phyloP scores from a whole-genome alignment of 352 stramenopile species.

The Pythium aristosporum region DNA sequence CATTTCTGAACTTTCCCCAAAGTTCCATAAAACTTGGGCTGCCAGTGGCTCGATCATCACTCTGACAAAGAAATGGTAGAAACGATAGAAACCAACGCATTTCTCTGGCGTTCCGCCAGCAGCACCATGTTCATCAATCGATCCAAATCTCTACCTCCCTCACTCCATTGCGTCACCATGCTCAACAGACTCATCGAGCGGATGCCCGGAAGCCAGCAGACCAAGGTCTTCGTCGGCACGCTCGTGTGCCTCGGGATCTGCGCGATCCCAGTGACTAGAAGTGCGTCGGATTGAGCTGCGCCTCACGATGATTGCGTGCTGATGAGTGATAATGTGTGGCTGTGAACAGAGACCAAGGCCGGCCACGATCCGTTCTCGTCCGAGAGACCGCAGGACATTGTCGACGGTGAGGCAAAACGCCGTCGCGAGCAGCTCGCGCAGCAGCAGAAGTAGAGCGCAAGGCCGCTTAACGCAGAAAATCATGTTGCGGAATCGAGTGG shows the following conservation, averaged over 20 bases:
- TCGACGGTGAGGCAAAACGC: constrained; percentile 65
- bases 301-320: background rate
- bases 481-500: too few species aligned
- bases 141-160: background rate
- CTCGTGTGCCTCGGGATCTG: constrained; percentile 70
- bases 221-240: constrained; percentile 74
- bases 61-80: constrained; percentile 10
- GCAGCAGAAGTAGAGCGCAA: constrained; percentile 27
- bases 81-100: constrained; percentile 1
- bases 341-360: constrained; percentile 61
- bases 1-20: background rate
- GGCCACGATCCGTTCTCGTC: constrained; percentile 86
- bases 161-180: constrained; percentile 30
- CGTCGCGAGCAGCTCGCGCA: constrained; percentile 69
- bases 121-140: constrained; percentile 14
- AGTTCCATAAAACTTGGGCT: background rate
- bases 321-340: background rate
- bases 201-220: constrained; percentile 61
- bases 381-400: constrained; percentile 77
- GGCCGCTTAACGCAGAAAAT: too few species aligned
- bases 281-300: constrained; percentile 29
- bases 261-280: constrained; percentile 62
- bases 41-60: background rate
- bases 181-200: constrained; percentile 63
- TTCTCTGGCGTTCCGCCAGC: constrained; percentile 5